Percentiles rank a stretch among this genome's conserved stretches.
phyloP scores from a whole-genome alignment of 208 protist genomes.

The Crithidia sp. region DNA sequence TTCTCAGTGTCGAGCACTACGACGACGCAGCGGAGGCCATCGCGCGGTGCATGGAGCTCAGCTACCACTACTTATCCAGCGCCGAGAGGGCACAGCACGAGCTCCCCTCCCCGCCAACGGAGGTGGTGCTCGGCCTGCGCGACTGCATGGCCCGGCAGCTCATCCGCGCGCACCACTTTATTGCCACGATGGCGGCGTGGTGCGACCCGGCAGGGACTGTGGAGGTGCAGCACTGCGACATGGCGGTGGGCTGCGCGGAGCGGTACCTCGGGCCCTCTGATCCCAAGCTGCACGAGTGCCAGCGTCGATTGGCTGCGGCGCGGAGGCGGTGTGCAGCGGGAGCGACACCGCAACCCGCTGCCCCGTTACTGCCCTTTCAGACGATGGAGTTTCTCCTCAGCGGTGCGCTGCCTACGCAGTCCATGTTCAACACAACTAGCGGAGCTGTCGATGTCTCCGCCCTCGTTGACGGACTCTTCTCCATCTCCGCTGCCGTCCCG shows the following conservation, averaged over 20 bases:
- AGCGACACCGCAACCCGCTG: neutral
- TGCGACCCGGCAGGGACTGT: constrained; percentile 39
- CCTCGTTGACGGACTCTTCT: constrained; percentile 16
- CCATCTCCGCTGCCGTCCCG: neutral
- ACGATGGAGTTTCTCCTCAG: constrained; percentile 20
- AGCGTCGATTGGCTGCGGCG: constrained; percentile 42
- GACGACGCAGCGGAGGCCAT: constrained; percentile 77
- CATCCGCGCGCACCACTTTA: constrained; percentile 73
- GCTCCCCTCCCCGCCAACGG: neutral
- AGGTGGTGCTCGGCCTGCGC: constrained; percentile 10
- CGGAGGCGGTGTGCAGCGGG: constrained; percentile 18
- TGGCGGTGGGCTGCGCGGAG: constrained; percentile 69
- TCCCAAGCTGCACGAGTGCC: constrained; percentile 37
- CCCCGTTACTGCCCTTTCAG: constrained; percentile 23
- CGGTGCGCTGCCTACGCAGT: neutral
- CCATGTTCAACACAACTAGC: neutral
- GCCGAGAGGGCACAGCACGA: constrained; percentile 1
- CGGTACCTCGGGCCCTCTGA: constrained; percentile 44
- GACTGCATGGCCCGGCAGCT: constrained; percentile 51
- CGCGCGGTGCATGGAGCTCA: constrained; percentile 77
- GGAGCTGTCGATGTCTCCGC: constrained; percentile 6
- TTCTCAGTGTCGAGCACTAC: constrained; percentile 53
- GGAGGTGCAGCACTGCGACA: constrained; percentile 77
- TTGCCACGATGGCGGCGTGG: constrained; percentile 77
- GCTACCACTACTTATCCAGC: constrained; percentile 42